Base-by-base conservation (phyloP, 352 stramenopile genomes). In the Phytophthora pinifolia region DNA sequence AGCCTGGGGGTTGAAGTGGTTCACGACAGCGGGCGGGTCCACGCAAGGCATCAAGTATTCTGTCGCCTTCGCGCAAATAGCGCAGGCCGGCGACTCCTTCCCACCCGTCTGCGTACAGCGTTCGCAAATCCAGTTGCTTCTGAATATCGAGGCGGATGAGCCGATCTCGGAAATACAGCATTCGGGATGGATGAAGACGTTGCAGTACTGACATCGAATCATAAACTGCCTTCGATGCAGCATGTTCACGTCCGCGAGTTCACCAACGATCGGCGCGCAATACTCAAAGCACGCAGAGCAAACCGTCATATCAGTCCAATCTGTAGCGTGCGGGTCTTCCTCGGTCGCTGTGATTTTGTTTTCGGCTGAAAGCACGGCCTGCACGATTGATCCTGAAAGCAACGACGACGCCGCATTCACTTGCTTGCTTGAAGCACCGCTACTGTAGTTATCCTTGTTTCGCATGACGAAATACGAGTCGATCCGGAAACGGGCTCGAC, bases 91-190 rank as follows among this genome's bases (percentile, higher is more conserved):
- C 5, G 54, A 44, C 3, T 70, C 66, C 6, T 69, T 72, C 5
- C 72, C 65, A 9, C 65, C 68, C 1, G 76, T 72, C 53, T 86
- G 54, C 3, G 63, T 89, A 55, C 86, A 96, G 0, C 73, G 70
- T 45, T 96, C 86, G 47, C 86, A 96, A 29, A 91, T 92, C 86
- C 83, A 96, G 31, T 91, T 92, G 54, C 77, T 92, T 58, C 68
- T 52, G 53, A 87, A 82, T 33, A 89, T 78, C 20, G 76, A 62
- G 0, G 70, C 54, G 2, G 74, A 79, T 6, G 70, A 70, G 2
- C 79, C 76, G 43, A 89, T 79, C 38, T 91, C 77, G n/a, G 68
- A 88, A 44, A 88, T 70, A 13, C 76, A 89, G 54, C 86, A 94
- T n/a, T 84, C 73, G 0, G 86, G 78, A 37, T 95, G 86, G 27